Evolutionary conservation across 2,329 filamentous ascomycete genomes (phyloP).

Genomic region (Ramichloridium luteum): DNA sequence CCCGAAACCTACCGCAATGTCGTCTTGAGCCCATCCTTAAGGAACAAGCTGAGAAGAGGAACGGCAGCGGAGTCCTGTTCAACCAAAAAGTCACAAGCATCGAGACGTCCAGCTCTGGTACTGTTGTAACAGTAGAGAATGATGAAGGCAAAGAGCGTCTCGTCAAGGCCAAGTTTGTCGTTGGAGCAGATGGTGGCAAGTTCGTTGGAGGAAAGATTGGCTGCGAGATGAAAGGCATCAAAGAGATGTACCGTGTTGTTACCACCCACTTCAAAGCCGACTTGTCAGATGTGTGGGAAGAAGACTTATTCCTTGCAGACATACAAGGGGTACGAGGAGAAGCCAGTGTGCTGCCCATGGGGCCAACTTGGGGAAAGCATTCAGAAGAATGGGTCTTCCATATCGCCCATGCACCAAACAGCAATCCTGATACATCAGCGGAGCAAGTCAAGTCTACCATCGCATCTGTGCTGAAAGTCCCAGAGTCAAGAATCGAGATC

Average conservation of each 20-base stretch:
- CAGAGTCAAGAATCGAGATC: constrained; percentile 36
- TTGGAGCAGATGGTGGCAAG: constrained; percentile 41
- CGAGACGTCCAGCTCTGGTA: neutral
- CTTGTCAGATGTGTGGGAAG: constrained; percentile 22
- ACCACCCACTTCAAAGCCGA: constrained; percentile 39
- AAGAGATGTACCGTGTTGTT: constrained; percentile 29
- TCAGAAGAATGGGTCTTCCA: neutral
- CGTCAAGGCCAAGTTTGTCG: constrained; percentile 41
- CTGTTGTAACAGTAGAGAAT: constrained; percentile 13
- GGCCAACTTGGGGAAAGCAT: neutral
- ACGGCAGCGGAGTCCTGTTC: constrained; percentile 17
- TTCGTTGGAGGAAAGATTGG: constrained; percentile 16
- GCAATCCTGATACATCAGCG: constrained; percentile 14
- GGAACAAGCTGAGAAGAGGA: constrained; percentile 23
- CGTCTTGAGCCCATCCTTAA: constrained; percentile 27
- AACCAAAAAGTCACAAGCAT: constrained; percentile 7
- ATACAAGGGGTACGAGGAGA: neutral
- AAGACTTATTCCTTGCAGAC: constrained; percentile 1
- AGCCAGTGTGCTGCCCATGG: neutral
- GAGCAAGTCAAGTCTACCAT: constrained; percentile 35
- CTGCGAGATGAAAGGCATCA: constrained; percentile 31
- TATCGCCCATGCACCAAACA: constrained; percentile 16
- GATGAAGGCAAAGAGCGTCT: constrained; percentile 23
- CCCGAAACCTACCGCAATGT: constrained; percentile 27
- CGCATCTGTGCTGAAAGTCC: constrained; percentile 41